A percentile compares a stretch with the other conserved stretches of the same genome.
Conservation (phyloP, 495 filamentous ascomycete genomes). For the Cudoniella acicularis region DNA sequence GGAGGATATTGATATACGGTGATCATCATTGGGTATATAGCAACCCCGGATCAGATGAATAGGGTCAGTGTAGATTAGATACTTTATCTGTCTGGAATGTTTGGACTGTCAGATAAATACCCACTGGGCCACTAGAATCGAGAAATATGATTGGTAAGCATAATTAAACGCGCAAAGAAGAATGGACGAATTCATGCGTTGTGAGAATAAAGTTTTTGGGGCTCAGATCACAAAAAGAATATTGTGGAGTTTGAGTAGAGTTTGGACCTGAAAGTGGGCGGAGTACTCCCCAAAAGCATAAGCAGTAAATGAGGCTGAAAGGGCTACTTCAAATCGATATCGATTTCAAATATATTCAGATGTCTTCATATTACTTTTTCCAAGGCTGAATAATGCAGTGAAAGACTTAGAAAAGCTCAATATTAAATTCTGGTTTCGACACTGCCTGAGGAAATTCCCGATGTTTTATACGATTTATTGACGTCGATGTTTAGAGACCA, state of each 20-base stretch:
- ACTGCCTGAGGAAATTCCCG: no score
- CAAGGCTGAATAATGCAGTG: no score
- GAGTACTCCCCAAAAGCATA: not conserved
- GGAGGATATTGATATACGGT: not conserved
- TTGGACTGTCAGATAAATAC: not conserved
- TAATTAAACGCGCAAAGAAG: not conserved
- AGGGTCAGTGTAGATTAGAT: not conserved
- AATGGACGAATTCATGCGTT: not conserved
- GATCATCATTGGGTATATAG: not conserved
- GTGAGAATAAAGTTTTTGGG: not conserved
- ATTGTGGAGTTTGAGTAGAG: not conserved
- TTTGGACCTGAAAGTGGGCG: not conserved
- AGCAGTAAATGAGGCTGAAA: no score
- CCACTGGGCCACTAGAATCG: not conserved
- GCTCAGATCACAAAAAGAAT: not conserved
- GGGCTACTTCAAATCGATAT: no score
- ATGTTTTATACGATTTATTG: no score
- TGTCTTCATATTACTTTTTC: no score
- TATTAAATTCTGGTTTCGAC: no score
- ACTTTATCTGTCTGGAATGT: not conserved
- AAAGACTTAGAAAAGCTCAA: no score
- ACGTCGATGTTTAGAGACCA: no score
- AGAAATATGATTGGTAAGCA: not conserved
- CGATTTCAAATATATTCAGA: no score
- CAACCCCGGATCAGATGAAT: not conserved